Evolutionary conservation across 768 basidiomycete genomes (phyloP).

Genomic region (Pleurotus ostreatus): DNA sequence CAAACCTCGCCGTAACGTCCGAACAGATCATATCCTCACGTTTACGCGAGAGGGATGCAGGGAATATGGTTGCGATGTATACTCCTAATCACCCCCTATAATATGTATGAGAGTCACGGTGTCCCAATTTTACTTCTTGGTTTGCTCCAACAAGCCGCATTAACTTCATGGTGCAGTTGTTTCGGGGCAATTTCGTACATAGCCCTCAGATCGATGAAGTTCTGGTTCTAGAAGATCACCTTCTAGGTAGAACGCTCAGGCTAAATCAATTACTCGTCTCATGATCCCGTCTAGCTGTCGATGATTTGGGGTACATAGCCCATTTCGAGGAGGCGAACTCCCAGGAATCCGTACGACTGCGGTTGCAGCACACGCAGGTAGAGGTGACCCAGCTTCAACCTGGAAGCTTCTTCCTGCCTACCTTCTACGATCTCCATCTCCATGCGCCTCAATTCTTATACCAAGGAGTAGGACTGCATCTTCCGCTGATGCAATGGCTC

Average conservation of each 20-base stretch:
- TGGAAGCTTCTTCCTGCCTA: constrained; percentile 71
- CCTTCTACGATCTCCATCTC: constrained; percentile 80
- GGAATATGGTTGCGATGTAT: constrained; percentile 50
- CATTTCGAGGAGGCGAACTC: constrained; percentile 39
- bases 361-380: constrained; percentile 17
- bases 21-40: constrained; percentile 57
- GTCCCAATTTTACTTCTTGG: not conserved
- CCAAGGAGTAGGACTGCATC: constrained; percentile 81
- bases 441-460: constrained; percentile 91
- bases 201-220: constrained; percentile 49
- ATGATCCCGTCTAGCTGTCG: constrained; percentile 20
- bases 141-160: not conserved
- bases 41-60: constrained; percentile 63
- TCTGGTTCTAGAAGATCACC: constrained; percentile 50
- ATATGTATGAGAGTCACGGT: not conserved
- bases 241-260: constrained; percentile 37
- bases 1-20: not conserved
- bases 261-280: not conserved
- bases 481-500: constrained; percentile 84
- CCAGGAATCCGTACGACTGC: constrained; percentile 28
- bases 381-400: constrained; percentile 31
- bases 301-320: constrained; percentile 45
- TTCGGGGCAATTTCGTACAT: constrained; percentile 57
- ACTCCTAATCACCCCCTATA: no score
- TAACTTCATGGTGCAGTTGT: constrained; percentile 15